These are phyloP conservation scores for Phytomonas francai DNA, from an alignment of 208 protist genomes.

Conservation along the genomic window DNA sequence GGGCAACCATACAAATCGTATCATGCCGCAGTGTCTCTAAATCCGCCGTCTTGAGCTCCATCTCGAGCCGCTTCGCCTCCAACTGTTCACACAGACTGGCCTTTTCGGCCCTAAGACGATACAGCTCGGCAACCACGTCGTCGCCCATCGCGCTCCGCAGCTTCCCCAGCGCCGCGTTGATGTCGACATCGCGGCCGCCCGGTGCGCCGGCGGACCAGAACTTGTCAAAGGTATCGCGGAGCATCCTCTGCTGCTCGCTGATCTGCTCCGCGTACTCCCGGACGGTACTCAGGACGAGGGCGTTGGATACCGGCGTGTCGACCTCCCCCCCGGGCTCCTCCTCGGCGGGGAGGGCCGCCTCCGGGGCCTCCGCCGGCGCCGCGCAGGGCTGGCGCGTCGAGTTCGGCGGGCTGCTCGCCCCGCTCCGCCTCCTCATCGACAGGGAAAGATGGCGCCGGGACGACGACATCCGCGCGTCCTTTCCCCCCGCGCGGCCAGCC, in stretches of 20 bases:
- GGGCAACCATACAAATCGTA: constrained; percentile 19
- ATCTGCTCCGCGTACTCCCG: constrained; percentile 46
- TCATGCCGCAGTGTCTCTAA: constrained; percentile 50
- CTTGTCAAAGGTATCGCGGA: constrained; percentile 52
- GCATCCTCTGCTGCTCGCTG: constrained; percentile 41
- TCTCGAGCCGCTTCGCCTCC: constrained; percentile 38
- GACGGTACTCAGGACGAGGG: constrained; percentile 67
- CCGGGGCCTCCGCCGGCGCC: constrained; percentile 16
- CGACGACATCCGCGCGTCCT: neutral
- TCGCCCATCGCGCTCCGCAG: constrained; percentile 32
- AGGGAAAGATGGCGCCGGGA: neutral
- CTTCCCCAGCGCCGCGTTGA: constrained; percentile 24
- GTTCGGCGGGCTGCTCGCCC: neutral
- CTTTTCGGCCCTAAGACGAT: constrained; percentile 36
- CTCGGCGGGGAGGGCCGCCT: constrained; percentile 29
- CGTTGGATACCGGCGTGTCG: constrained; percentile 53
- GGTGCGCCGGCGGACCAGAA: constrained; percentile 31
- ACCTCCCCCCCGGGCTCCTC: constrained; percentile 44
- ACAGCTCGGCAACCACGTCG: constrained; percentile 38
- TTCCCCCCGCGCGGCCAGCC: too few relatives aligned
- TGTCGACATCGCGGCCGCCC: constrained; percentile 13
- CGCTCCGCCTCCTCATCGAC: neutral
- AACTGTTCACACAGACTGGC: constrained; percentile 36
- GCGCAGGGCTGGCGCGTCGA: constrained; percentile 12
- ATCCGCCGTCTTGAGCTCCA: constrained; percentile 50